Evolutionary conservation across 208 protist genomes (phyloP), one percentile per base, ranked within the genome.

Genomic region (Angomonas deanei): DNA sequence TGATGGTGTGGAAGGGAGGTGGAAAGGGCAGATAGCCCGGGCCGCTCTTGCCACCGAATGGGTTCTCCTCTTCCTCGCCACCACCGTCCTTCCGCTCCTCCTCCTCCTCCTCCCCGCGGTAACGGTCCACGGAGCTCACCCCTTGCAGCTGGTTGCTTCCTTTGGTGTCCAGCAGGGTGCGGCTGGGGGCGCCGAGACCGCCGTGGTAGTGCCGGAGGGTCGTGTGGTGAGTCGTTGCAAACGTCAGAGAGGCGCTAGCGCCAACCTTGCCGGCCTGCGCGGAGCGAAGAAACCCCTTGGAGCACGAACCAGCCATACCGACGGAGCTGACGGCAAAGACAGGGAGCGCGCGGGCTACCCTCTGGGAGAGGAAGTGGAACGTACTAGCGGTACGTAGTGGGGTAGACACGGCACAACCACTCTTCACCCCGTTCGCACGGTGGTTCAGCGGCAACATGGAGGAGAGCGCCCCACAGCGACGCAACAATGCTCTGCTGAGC

Each of bases 1-100:
- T 94, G 61, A 94, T 65, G 56, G 88, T 94, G 66, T 94, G 85
- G 69, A 94, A 94, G 19, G 88, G 88, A 0, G 88, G 72, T 0
- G 83, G 78, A 59, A 94, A 94, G 28, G 88, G 88, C 48, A 94
- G 76, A 70, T 90, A 92, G 42, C 84, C 88, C 0, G 80, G 70
- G 47, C 82, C 79, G 21, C 70, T 64, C 65, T 70, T 70, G 32
- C 62, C 49, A 19, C 53, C 33, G 61, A 92, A 88, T 2, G 86
- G 84, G 50, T 88, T 74, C 65, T 89, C 73, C 67, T 84, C 27
- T 26, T 79, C 64, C 49, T 77, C 74, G 28, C 77, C 58, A 21
- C 66, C 56, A 21, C 80, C 56, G 0, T 74, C 64, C 17, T 78
- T 65, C 30, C 71, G 23, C 39, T 69, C 38, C 66, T 84, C 72